phyloP scores from a whole-genome alignment of 768 basidiomycete genomes.

The Lenzites betulinus region DNA sequence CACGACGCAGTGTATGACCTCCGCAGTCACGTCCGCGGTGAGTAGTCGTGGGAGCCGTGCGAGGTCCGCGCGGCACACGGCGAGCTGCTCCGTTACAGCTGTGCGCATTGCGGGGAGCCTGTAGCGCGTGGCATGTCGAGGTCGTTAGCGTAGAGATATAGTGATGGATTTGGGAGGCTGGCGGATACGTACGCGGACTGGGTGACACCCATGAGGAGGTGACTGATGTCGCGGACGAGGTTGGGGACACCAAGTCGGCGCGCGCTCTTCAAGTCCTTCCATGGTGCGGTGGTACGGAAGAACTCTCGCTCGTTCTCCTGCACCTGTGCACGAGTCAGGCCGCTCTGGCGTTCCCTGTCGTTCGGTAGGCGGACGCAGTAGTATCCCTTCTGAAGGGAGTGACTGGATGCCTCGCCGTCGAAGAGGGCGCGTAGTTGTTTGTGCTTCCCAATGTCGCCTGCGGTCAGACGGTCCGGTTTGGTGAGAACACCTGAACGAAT shows the following conservation, averaged over 20 bases:
- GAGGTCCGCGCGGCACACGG: constrained; percentile 36
- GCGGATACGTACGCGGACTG: constrained; percentile 47
- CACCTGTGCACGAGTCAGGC: constrained; percentile 39
- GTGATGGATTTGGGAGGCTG: background rate
- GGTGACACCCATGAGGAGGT: constrained; percentile 54
- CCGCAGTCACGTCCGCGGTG: constrained; percentile 39
- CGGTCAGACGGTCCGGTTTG: constrained; percentile 60
- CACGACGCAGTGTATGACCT: constrained; percentile 46
- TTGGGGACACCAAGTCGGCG: constrained; percentile 56
- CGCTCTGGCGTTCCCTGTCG: constrained; percentile 50
- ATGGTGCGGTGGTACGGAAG: constrained; percentile 52
- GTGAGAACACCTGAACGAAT: constrained; percentile 59
- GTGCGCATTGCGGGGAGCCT: constrained; percentile 51
- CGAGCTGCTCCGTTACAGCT: constrained; percentile 44
- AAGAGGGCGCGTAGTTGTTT: constrained; percentile 53
- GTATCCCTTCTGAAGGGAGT: constrained; percentile 50
- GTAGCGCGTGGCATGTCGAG: background rate
- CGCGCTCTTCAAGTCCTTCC: constrained; percentile 49
- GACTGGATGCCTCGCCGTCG: constrained; percentile 45
- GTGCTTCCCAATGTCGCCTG: constrained; percentile 44
- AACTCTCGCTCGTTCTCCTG: constrained; percentile 43
- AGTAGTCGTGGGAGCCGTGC: constrained; percentile 42
- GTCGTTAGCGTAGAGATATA: background rate
- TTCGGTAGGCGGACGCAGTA: constrained; percentile 68
- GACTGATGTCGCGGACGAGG: constrained; percentile 54